Evolutionary conservation across 164 flowering plant species (phyloP).

Genomic region (Nymphaea colorata): DNA sequence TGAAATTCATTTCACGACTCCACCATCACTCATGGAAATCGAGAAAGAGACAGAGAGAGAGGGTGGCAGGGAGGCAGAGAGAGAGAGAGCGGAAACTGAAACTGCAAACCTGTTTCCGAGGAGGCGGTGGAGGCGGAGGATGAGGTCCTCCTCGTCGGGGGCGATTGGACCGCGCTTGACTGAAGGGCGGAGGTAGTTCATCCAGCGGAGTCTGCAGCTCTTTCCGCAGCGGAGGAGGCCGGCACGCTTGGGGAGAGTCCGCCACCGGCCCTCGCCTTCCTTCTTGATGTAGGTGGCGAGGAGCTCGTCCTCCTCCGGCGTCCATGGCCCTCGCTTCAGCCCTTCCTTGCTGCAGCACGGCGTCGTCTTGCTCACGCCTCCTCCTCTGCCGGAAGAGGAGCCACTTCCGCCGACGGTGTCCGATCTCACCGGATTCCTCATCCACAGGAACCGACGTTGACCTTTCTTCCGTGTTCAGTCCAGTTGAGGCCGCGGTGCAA

Average conservation of each 20-base stretch:
- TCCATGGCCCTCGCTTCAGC: conserved; percentile 65
- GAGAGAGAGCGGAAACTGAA: not conserved
- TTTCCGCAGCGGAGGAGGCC: conserved; percentile 67
- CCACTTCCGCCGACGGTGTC: not conserved
- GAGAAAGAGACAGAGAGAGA: not conserved
- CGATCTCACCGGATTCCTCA: not conserved
- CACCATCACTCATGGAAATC: not conserved
- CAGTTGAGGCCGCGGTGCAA: no score
- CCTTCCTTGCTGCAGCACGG: conserved; percentile 46
- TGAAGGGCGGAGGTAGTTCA: conserved; percentile 64
- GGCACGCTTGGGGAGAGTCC: conserved; percentile 48
- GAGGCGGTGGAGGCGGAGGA: conserved; percentile 62
- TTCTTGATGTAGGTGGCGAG: conserved; percentile 24
- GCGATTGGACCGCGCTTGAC: conserved; percentile 66
- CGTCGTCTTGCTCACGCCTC: conserved; percentile 10
- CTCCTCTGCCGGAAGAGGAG: not conserved
- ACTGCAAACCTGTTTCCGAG: conserved; percentile 51
- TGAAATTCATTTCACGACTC: conserved; percentile 5
- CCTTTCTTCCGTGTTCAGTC: not conserved
- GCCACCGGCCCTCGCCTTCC: conserved; percentile 59
- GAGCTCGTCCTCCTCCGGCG: conserved; percentile 48
- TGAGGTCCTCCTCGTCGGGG: conserved; percentile 69
- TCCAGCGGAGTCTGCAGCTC: conserved; percentile 79
- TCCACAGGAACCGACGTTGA: not conserved
- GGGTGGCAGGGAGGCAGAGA: not conserved